Base-by-base conservation (phyloP, 2,329 filamentous ascomycete species). In the Lojkania enalia region DNA sequence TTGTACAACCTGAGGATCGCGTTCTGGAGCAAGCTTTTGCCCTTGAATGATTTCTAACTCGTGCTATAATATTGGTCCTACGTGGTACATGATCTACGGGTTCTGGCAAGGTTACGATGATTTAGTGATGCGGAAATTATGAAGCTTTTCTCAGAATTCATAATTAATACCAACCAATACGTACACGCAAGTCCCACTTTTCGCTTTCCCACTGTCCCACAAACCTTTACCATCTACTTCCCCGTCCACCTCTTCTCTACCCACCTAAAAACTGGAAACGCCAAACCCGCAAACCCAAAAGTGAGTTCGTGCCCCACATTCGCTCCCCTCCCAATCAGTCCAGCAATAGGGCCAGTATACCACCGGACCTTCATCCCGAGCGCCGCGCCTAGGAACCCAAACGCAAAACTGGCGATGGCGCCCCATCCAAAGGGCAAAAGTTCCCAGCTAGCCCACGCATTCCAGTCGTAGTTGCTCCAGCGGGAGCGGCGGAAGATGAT, bases 291-390 rank as follows among this genome's bases (percentile, higher is more conserved):
- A 41, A 68, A 67, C 4, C 51, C 52, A 47, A 63, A 62, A 3
- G 65, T 67, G 41, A 69, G 39, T 39, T 69, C 66, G 49, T 69
- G 65, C 3, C 65, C 66, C 7, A 69, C 54, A 46, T 70, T 70
- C 2, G 63, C 65, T 21, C 67, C 67, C 5, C 54, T 53, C 4
- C 64, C 64, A 45, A 68, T 64, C 38, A 64, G 42, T 2, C 54
- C 51, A 5, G 66, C 64, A 47, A 68, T 54, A 0, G 66, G 63
- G 5, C 48, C 63, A n/a, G 57, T 55, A 53, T 67, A 69, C 65
- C 66, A 69, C 1, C 58, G 47, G 4, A 63, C 58, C 33, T 64
- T 68, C 66, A 70, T 69, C 6, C 64, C 64, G 12, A 70, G 46
- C 2, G 62, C 61, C 19, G 66, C 65, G 2, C 67, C 66, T 4